Evolutionary conservation across 495 filamentous ascomycete genomes (phyloP).

Genomic region (Aspergillus funiculosus): DNA sequence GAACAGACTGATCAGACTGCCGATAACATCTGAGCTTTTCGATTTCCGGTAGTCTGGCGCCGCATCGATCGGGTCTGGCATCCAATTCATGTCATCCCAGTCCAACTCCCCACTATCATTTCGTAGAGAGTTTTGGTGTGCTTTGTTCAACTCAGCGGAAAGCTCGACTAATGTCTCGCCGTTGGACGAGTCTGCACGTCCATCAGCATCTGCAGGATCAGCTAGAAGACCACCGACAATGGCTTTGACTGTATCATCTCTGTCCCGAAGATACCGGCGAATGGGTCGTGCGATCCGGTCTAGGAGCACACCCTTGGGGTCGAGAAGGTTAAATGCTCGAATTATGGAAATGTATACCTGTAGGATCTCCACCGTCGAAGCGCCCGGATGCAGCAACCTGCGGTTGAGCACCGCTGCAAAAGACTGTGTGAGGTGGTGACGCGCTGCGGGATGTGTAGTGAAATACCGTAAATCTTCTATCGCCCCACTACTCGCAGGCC

Average conservation of each 20-base stretch:
- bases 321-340: conserved; percentile 78
- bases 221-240: conserved; percentile 82
- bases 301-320: conserved; percentile 85
- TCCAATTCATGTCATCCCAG: conserved; percentile 87
- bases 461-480: conserved; percentile 71
- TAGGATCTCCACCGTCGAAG: conserved; percentile 83
- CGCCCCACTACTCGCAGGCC: conserved; percentile 75
- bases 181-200: conserved; percentile 18
- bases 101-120: conserved; percentile 65
- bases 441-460: conserved; percentile 51
- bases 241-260: conserved; percentile 85
- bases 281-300: conserved; percentile 79
- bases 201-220: conserved; percentile 51
- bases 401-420: conserved; percentile 64
- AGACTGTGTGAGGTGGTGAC: conserved; percentile 57
- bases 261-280: conserved; percentile 79
- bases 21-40: conserved; percentile 88
- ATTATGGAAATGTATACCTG: conserved; percentile 91
- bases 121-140: conserved; percentile 44
- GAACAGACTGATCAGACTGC: conserved; percentile 78
- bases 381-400: conserved; percentile 80
- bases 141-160: conserved; percentile 63
- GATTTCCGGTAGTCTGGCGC: conserved; percentile 83
- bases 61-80: conserved; percentile 87
- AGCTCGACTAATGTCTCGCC: conserved; percentile 66